phyloP scores from a whole-genome alignment of 1,284 basidiomycete species.

The Naganishia sp. region DNA sequence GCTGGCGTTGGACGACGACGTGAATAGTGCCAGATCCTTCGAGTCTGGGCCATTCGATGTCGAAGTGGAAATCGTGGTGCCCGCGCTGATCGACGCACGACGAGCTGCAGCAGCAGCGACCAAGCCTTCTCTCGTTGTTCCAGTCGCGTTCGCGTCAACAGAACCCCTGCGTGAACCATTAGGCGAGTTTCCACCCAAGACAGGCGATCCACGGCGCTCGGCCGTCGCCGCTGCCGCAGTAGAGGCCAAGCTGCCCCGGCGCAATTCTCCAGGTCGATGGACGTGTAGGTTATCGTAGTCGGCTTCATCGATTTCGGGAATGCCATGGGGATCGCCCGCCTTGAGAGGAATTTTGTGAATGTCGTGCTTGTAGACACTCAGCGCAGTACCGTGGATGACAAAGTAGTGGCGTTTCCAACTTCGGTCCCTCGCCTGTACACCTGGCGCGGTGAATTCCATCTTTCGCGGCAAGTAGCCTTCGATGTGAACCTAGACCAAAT shows the following conservation, averaged over 20 bases:
- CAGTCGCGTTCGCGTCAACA: slow-evolving; percentile 37
- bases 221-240: slow-evolving; percentile 22
- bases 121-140: slow-evolving; percentile 40
- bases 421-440: slow-evolving; percentile 82
- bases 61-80: slow-evolving; percentile 13
- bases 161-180: slow-evolving; percentile 38
- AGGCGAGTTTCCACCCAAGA: slow-evolving; percentile 5
- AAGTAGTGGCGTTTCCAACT: slow-evolving; percentile 88
- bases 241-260: slow-evolving; percentile 39
- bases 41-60: slow-evolving; percentile 25
- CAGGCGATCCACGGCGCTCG: slow-evolving; percentile 22
- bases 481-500: slow-evolving; percentile 65
- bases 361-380: slow-evolving; percentile 77
- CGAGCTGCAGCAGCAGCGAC: slow-evolving; percentile 41
- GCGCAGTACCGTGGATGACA: slow-evolving; percentile 86
- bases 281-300: slow-evolving; percentile 53
- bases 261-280: slow-evolving; percentile 49
- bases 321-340: slow-evolving; percentile 38
- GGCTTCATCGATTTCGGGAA: slow-evolving; percentile 46
- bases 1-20: slow-evolving; percentile 9
- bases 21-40: slow-evolving; percentile 50
- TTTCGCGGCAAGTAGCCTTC: slow-evolving; percentile 85
- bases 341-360: slow-evolving; percentile 55
- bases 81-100: slow-evolving; percentile 31
- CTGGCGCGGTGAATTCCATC: slow-evolving; percentile 86